Base-by-base conservation (phyloP, 805 yeast genomes). In the Cyberlindnera petersonii region DNA sequence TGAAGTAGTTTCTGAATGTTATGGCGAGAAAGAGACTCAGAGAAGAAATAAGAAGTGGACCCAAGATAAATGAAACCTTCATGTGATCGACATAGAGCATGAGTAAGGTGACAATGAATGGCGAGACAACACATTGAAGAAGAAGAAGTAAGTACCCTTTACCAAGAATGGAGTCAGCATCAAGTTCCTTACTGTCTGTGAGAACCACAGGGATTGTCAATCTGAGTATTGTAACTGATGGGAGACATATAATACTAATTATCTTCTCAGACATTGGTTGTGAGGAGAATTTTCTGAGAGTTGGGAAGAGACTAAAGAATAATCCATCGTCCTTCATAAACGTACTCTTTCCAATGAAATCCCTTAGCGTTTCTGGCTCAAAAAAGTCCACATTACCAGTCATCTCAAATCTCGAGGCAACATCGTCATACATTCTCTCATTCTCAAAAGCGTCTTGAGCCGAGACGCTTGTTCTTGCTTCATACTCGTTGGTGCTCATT, bases 191-290 rank as follows among this genome's bases (percentile, higher is more conserved):
- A 26, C 53, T 54, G 31, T 50, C 59, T 9, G 56, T 57, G 7
- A 56, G 35, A n/a, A 56, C 50, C 11, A 52, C 52, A 16, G 73
- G 73, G 26, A 68, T 55, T 10, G 68, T 60, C 10, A 65, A 28
- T 31, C 62, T 55, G 5, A 66, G 44, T 1, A 62, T 9, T 3
- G 66, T 40, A 2, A 65, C 56, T 18, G 63, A 52, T 11, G 71
- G 71, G 4, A 60, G 46, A 10, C 65, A 61, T 3, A 60, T 15
- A 1, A 65, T 24, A 3, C 64, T 60, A 15, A 65, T 43, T 3
- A 53, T 8, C 30, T 52, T 55, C 33, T 61, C 61, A 5, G 50
- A 22, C 1, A 43, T 17, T 2, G 61, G 37, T 43, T 61, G 60
- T 9, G 41, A 24, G 2, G 41, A 26, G 21, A 63, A 63, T 13